Evolutionary conservation across 495 filamentous ascomycete genomes (phyloP).

Genomic region (Penicillium pulvis): DNA sequence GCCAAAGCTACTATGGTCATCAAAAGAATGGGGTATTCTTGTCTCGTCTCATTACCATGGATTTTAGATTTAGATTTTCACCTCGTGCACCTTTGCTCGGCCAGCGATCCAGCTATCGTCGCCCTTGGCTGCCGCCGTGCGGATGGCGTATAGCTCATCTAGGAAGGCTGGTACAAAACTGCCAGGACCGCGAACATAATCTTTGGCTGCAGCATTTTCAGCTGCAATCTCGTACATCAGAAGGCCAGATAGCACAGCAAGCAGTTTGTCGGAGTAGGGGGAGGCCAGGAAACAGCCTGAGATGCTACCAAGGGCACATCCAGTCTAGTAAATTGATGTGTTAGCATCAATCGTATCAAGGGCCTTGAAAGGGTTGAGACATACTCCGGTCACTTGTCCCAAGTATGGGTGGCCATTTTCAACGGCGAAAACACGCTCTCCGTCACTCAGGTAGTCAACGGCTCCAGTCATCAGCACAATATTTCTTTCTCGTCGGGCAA

Average conservation of each 20-base stretch:
- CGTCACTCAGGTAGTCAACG: constrained; percentile 79
- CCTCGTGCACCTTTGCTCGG: constrained; percentile 55
- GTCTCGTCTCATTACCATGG: background rate
- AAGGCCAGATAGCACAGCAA: constrained; percentile 71
- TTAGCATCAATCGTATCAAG: background rate
- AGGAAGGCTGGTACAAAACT: constrained; percentile 88
- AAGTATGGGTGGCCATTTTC: constrained; percentile 78
- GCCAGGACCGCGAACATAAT: constrained; percentile 75
- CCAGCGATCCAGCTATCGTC: constrained; percentile 55
- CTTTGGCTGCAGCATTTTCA: constrained; percentile 63
- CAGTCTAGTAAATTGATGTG: constrained; percentile 50
- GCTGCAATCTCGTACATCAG: constrained; percentile 85
- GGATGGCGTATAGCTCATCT: constrained; percentile 65
- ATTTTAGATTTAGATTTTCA: constrained; percentile 31
- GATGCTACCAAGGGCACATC: constrained; percentile 82
- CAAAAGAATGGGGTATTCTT: background rate
- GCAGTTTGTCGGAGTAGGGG: constrained; percentile 58
- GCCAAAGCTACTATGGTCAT: too few relatives aligned
- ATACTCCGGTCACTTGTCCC: constrained; percentile 75
- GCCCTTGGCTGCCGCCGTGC: constrained; percentile 46
- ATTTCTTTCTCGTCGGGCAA: constrained; percentile 67
- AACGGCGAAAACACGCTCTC: constrained; percentile 63
- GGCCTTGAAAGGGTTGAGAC: constrained; percentile 4
- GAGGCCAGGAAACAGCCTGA: constrained; percentile 73
- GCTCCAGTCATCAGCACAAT: constrained; percentile 86